These are phyloP conservation scores for Lactarius tabidus DNA, from an alignment of 768 basidiomycete genomes.

Conservation along the genomic window DNA sequence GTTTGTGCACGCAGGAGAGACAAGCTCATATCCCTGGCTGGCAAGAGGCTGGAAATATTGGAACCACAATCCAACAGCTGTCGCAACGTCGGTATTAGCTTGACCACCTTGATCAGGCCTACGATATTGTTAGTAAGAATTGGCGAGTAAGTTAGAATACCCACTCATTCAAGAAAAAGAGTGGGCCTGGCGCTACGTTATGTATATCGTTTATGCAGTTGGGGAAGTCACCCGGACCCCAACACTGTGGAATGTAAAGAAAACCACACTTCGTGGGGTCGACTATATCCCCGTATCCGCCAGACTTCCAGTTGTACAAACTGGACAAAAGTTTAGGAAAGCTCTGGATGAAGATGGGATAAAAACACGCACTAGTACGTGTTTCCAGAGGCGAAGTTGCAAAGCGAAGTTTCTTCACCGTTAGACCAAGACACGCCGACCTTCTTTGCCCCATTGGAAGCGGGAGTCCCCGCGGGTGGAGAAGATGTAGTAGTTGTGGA, in stretches of 20 bases:
- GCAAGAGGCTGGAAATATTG: slow-evolving; percentile 57
- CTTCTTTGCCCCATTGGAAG: slow-evolving; percentile 35
- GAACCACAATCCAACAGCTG: slow-evolving; percentile 55
- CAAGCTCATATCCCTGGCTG: slow-evolving; percentile 50
- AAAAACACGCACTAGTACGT: slow-evolving; percentile 30
- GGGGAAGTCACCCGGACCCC: slow-evolving; percentile 60
- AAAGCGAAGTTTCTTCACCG: slow-evolving; percentile 42
- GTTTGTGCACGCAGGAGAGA: slow-evolving; percentile 67
- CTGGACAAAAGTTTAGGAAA: slow-evolving; percentile 26
- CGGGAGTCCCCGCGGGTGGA: slow-evolving; percentile 1
- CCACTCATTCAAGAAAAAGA: slow-evolving; percentile 74
- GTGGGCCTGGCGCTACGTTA: slow-evolving; percentile 48
- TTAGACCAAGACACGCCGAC: slow-evolving; percentile 67
- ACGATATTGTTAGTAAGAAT: slow-evolving; percentile 12
- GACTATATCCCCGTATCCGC: slow-evolving; percentile 35
- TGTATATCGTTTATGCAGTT: no score
- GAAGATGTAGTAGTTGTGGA: slow-evolving; percentile 24
- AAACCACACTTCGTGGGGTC: slow-evolving; percentile 42
- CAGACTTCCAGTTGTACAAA: slow-evolving; percentile 67
- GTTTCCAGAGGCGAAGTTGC: slow-evolving; percentile 45
- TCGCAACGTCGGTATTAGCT: slow-evolving; percentile 50
- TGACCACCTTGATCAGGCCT: slow-evolving; percentile 70
- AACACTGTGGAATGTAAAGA: slow-evolving; percentile 61
- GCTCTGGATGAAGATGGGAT: background rate
- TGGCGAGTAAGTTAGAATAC: slow-evolving; percentile 35